phyloP scores from a whole-genome alignment of 371 early-diverging fungal genomes.

The Phascolomyces articulosus region DNA sequence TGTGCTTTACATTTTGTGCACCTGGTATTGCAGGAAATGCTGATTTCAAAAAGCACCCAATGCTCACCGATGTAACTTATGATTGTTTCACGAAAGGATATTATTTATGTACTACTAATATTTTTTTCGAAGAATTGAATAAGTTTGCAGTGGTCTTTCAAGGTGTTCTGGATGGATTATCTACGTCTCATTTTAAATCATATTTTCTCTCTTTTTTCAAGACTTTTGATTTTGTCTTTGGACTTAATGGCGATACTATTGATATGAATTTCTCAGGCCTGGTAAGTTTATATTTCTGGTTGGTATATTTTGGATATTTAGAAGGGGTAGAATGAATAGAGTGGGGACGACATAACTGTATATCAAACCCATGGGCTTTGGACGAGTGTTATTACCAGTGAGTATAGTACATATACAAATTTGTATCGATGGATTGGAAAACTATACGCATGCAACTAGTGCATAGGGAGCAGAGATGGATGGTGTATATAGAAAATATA shows the following conservation, averaged over 20 bases:
- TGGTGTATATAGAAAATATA: too few species aligned
- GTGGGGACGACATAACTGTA: too few species aligned
- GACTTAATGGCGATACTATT: not conserved
- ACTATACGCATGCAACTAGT: too few species aligned
- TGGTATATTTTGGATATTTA: too few species aligned
- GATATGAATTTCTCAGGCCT: not conserved
- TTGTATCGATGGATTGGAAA: too few species aligned
- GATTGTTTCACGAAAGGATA: not conserved
- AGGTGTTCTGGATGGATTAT: not conserved
- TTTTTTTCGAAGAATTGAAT: not conserved
- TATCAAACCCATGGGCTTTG: too few species aligned
- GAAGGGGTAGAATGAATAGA: too few species aligned
- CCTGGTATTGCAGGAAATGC: not conserved
- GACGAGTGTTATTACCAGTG: too few species aligned
- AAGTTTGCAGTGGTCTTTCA: not conserved
- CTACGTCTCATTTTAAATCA: not conserved
- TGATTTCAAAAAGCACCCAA: not conserved
- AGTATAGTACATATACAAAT: too few species aligned
- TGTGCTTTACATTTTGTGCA: not conserved
- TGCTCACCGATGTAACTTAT: not conserved
- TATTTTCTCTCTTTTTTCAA: not conserved
- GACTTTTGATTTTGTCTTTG: not conserved
- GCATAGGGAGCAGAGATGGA: too few species aligned
- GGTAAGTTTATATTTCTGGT: not conserved
- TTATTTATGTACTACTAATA: not conserved